Evolutionary conservation across 2,329 filamentous ascomycete genomes (phyloP).

Genomic region (Achaetomium macrosporum): DNA sequence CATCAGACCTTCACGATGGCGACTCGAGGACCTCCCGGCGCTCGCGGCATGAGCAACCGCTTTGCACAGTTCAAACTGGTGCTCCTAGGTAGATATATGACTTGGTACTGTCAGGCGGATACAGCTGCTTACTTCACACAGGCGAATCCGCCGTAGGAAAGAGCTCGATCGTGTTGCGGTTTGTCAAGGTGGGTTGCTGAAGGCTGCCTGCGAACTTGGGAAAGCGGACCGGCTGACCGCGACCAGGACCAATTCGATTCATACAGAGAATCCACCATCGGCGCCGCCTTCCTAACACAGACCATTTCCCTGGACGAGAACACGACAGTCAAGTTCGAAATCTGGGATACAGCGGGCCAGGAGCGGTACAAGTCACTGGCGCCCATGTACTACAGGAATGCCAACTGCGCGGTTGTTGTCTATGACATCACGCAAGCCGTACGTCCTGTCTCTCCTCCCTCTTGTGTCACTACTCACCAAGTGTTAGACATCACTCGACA

Average conservation of each 20-base stretch:
- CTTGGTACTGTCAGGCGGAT: neutral
- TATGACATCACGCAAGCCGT: conserved; percentile 99
- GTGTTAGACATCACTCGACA: conserved; percentile 83
- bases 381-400: conserved; percentile 99
- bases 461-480: conserved; percentile 24
- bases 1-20: conserved; percentile 59
- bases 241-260: conserved; percentile 92
- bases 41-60: conserved; percentile 65
- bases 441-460: conserved; percentile 36
- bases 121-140: conserved; percentile 34
- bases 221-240: conserved; percentile 12
- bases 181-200: conserved; percentile 77
- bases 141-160: conserved; percentile 99
- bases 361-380: conserved; percentile 98
- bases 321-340: conserved; percentile 99
- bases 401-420: conserved; percentile 97
- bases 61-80: conserved; percentile 99
- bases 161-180: conserved; percentile 96
- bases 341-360: conserved; percentile 98
- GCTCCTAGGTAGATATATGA: conserved; percentile 72
- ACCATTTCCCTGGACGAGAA: conserved; percentile 97
- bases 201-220: neutral
- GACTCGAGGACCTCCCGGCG: conserved; percentile 62
- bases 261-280: conserved; percentile 96
- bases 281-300: conserved; percentile 96